Evolutionary conservation across 352 stramenopile species (phyloP), one percentile per base, ranked within the genome.

Genomic region (Phytophthora boehmeriae): DNA sequence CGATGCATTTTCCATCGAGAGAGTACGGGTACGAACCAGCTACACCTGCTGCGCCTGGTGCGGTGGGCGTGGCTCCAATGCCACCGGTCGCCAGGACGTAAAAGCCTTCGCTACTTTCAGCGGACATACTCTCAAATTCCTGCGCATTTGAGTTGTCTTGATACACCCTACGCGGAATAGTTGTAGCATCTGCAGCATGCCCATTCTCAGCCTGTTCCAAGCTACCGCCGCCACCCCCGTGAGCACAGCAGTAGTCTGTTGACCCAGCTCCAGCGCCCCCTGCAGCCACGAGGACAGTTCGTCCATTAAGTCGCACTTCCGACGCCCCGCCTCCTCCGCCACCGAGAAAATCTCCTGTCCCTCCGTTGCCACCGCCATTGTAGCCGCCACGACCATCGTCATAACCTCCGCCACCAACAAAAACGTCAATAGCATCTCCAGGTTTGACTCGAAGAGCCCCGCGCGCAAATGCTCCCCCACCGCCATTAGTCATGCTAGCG

Each of bases 161-260:
- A 57, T 47, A 17, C 36, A 66, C 5, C 42, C 87, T 71, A 1
- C 88, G 56, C 0, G 78, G 78, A 10, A 81, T 85, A 11, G 61
- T 63, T 8, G 54, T 58, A 11, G 61, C 63, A 45, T 76, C 56
- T 19, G 82, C 72, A 5, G 63, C 67, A 10, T 75, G 58, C 5
- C 86, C 83, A 27, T 63, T 47, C 53, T 87, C 76, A 10, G 78
- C 84, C n/a, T 62, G 43, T 5, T 35, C 25, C 34, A 74, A 55
- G 1, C 71, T 83, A 25, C 86, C 83, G 10, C 78, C 86, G 2
- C 71, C 86, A 1, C 85, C 87, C 8, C 88, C 88, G 44, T 90
- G 76, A 0, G 85, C 74, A 66, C 88, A 96, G 41, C 88, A 95
- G 44, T 87, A 90, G 59, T 92, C 80, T 0, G 79, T 81, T 5